Conservation (phyloP, 805 yeast genomes). For the Wickerhamiella azyma region DNA sequence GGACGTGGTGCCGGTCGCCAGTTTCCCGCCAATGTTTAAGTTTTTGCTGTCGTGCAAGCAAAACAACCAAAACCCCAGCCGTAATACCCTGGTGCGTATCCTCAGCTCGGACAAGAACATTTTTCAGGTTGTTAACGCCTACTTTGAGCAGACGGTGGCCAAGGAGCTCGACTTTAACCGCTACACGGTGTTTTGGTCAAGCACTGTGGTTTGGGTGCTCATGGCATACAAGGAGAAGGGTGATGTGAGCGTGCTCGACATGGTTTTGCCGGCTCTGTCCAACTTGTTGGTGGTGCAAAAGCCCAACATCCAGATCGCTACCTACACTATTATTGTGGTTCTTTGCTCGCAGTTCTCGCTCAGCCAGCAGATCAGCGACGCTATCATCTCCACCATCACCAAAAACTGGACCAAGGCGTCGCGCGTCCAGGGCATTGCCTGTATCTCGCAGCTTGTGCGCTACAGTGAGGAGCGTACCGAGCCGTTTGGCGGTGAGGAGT, state of each 20-base stretch:
- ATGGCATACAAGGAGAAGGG: conserved; percentile 43
- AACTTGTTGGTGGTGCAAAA: conserved; percentile 19
- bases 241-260: conserved; percentile 25
- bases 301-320: conserved; percentile 62
- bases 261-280: conserved; percentile 25
- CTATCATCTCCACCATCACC: conserved; percentile 48
- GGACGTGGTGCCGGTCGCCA: conserved; percentile 43
- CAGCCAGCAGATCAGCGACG: conserved; percentile 37
- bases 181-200: conserved; percentile 66
- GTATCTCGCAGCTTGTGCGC: conserved; percentile 24
- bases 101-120: conserved; percentile 54
- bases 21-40: conserved; percentile 63
- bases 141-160: conserved; percentile 35
- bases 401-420: conserved; percentile 30
- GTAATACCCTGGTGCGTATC: conserved; percentile 53
- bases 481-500: conserved; percentile 15
- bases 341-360: conserved; percentile 61
- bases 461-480: conserved; percentile 13
- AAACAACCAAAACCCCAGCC: conserved; percentile 48
- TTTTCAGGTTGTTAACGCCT: conserved; percentile 50
- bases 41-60: conserved; percentile 61
- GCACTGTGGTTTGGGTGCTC: conserved; percentile 52
- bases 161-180: conserved; percentile 48
- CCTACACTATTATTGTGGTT: conserved; percentile 71
- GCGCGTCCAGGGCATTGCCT: conserved; percentile 21